Conservation (phyloP, 768 basidiomycete species). For the Phanerodontia chrysosporium region DNA sequence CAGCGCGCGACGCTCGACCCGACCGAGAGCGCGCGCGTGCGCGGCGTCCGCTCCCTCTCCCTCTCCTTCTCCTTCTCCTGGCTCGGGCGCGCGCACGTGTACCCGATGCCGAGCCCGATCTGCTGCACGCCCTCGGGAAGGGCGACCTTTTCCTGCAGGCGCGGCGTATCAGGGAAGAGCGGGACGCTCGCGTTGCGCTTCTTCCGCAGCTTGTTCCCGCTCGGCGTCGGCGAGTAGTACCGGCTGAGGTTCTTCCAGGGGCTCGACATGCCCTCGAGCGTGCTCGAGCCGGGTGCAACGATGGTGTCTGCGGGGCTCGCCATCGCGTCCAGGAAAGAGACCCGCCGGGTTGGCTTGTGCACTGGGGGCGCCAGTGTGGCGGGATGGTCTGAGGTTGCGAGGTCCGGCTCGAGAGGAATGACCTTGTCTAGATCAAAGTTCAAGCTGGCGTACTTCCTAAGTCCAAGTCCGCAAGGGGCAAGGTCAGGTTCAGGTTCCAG, state of each 20-base stretch:
- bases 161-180: constrained; percentile 18
- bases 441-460: constrained; percentile 25
- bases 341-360: constrained; percentile 9
- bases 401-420: constrained; percentile 8
- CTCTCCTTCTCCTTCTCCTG: background rate
- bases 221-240: constrained; percentile 20
- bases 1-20: constrained; percentile 6
- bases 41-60: background rate
- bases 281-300: background rate
- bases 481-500: background rate
- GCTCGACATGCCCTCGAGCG: background rate
- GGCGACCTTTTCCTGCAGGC: constrained; percentile 23
- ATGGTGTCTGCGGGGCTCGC: background rate
- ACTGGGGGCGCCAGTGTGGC: background rate
- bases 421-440: constrained; percentile 24
- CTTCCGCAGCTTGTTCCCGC: constrained; percentile 39
- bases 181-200: constrained; percentile 33
- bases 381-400: background rate
- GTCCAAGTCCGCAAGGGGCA: constrained; percentile 14
- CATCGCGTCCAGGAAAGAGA: constrained; percentile 6
- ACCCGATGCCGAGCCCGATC: constrained; percentile 32
- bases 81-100: constrained; percentile 12
- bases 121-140: constrained; percentile 35
- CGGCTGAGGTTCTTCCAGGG: constrained; percentile 10
- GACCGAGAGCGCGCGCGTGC: background rate